Conservation (phyloP, 495 filamentous ascomycete genomes). For the Endocarpon pusillum region DNA sequence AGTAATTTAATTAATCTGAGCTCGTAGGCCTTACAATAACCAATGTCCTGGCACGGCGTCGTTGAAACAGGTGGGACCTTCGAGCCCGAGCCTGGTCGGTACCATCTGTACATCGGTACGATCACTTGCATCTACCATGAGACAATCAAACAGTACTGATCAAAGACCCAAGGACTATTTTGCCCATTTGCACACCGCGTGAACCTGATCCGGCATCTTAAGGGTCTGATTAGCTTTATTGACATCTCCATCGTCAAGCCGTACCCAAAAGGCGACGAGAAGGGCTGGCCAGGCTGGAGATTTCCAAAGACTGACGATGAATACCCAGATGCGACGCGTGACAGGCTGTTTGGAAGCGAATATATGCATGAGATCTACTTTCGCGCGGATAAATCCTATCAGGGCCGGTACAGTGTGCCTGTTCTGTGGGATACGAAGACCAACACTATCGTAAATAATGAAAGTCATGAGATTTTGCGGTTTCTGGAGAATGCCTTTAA, state of each 20-base stretch:
- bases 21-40: too few relatives aligned
- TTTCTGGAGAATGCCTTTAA: constrained; percentile 33
- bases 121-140: neutral
- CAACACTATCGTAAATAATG: constrained; percentile 32
- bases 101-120: constrained; percentile 54
- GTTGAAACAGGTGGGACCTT: constrained; percentile 30
- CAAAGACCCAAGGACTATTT: constrained; percentile 23
- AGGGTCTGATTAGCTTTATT: constrained; percentile 58
- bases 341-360: constrained; percentile 29
- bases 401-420: constrained; percentile 37
- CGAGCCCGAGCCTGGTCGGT: constrained; percentile 51
- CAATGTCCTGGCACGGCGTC: constrained; percentile 30
- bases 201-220: constrained; percentile 44
- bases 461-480: constrained; percentile 34
- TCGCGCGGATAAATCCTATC: constrained; percentile 29
- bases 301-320: constrained; percentile 30
- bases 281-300: constrained; percentile 32
- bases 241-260: constrained; percentile 55
- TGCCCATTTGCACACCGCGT: constrained; percentile 50
- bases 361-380: constrained; percentile 38
- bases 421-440: constrained; percentile 38
- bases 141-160: neutral
- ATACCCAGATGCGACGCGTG: constrained; percentile 33
- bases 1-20: too few relatives aligned
- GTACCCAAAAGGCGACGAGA: constrained; percentile 40